Percentiles rank a stretch among this genome's conserved stretches.
Evolutionary conservation across 2,329 filamentous ascomycete genomes (phyloP).

Genomic region (Diaporthe aspalathi): DNA sequence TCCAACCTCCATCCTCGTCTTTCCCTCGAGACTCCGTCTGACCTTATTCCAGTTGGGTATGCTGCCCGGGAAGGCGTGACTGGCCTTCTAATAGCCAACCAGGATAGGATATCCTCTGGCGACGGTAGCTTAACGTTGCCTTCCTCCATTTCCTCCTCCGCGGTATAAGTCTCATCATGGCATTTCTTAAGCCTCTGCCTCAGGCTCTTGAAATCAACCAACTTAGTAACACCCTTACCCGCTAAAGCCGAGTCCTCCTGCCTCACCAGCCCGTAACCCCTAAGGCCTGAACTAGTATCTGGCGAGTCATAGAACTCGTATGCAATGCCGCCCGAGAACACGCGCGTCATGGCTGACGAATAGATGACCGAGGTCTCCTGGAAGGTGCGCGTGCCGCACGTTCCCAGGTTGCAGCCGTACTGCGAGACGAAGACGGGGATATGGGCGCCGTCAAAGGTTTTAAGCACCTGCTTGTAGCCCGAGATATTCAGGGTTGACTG

Average conservation of each 20-base stretch:
- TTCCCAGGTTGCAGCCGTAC: constrained; percentile 62
- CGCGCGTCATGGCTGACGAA: constrained; percentile 62
- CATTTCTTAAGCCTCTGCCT: constrained; percentile 25
- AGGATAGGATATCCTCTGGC: constrained; percentile 29
- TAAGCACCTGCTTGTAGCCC: constrained; percentile 56
- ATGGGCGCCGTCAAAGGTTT: constrained; percentile 63
- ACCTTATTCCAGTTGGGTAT: constrained; percentile 33
- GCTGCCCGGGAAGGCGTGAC: constrained; percentile 36
- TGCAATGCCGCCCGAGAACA: constrained; percentile 69
- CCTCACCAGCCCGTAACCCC: constrained; percentile 55
- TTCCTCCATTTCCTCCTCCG: neutral
- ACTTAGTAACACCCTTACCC: constrained; percentile 27
- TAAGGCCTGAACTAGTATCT: constrained; percentile 43
- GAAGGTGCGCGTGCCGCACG: constrained; percentile 62
- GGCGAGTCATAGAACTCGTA: constrained; percentile 69
- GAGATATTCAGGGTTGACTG: constrained; percentile 62
- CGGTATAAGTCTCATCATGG: constrained; percentile 10
- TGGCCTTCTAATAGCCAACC: constrained; percentile 34
- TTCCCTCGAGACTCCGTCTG: constrained; percentile 27
- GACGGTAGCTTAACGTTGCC: neutral
- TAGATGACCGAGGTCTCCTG: constrained; percentile 69
- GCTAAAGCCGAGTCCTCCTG: constrained; percentile 13
- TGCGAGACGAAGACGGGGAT: constrained; percentile 75
- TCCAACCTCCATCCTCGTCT: constrained; percentile 35
- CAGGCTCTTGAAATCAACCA: constrained; percentile 35